Evolutionary conservation across 2,329 filamentous ascomycete species (phyloP).

Genomic region (Gyromitra esculenta): DNA sequence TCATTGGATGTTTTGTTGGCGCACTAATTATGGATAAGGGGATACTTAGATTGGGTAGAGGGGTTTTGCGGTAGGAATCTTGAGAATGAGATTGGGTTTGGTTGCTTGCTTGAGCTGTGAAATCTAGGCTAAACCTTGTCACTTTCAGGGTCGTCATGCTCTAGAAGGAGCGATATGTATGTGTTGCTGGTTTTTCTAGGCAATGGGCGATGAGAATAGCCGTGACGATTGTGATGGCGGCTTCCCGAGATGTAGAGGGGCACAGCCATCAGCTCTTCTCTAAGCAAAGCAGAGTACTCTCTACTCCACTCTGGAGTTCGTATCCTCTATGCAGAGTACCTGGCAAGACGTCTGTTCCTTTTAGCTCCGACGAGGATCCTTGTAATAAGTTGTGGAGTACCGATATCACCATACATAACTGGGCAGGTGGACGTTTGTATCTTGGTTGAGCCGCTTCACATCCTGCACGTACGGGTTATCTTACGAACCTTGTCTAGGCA

Average conservation of each 20-base stretch:
- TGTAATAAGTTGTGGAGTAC: constrained; percentile 7
- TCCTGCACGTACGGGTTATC: constrained; percentile 17
- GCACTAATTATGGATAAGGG: constrained; percentile 14
- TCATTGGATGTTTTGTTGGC: constrained; percentile 48
- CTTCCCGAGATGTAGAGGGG: no score
- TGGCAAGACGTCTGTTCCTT: constrained; percentile 11
- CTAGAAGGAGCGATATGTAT: no score
- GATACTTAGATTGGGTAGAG: constrained; percentile 16
- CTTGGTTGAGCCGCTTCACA: constrained; percentile 32
- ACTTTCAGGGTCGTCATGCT: no score
- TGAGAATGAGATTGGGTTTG: background rate
- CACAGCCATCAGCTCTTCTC: no score
- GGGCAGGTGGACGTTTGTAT: background rate
- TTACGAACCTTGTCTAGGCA: constrained; percentile 14
- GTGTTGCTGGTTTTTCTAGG: no score
- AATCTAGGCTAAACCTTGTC: background rate
- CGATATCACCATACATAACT: constrained; percentile 3
- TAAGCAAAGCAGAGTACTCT: no score
- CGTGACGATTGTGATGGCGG: no score
- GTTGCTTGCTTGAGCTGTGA: background rate
- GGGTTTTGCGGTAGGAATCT: background rate
- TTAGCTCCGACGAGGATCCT: background rate
- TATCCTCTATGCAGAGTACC: background rate
- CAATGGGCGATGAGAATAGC: no score
- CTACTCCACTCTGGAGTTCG: no score